A percentile compares a stretch with the other conserved stretches of the same genome.
Conservation (phyloP, 78 protist species). For the Dictyostelium capitatum region DNA sequence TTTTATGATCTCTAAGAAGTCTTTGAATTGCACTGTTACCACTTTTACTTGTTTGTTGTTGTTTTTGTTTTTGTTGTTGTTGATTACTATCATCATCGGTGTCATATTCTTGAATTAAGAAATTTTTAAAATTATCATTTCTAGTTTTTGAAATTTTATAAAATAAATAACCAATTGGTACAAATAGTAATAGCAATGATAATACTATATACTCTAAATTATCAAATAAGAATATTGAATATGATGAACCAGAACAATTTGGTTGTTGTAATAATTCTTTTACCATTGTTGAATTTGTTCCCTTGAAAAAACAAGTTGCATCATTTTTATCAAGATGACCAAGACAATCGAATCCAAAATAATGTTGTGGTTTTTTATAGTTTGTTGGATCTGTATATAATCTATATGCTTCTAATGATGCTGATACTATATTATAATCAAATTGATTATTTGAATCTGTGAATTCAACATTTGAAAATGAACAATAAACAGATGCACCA, state of each 20-base stretch:
- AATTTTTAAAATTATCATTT: background rate
- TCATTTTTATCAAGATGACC: background rate
- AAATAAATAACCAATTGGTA: background rate
- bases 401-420: background rate
- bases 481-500: background rate
- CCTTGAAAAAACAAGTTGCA: background rate
- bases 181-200: background rate
- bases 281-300: background rate
- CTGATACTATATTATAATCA: background rate
- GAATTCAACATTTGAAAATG: background rate
- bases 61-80: background rate
- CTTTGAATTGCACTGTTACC: background rate
- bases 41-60: background rate
- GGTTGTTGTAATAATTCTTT: background rate
- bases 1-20: background rate
- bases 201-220: background rate
- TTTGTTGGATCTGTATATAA: background rate
- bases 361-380: background rate
- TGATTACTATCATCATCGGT: background rate
- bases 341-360: conserved; percentile 5
- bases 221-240: background rate
- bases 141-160: background rate
- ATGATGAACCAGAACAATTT: conserved; percentile 2
- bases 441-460: background rate
- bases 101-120: background rate